Percentiles rank a stretch among this genome's conserved stretches.
Evolutionary conservation across 805 yeast species (phyloP).

Genomic region (Pichia exigua): DNA sequence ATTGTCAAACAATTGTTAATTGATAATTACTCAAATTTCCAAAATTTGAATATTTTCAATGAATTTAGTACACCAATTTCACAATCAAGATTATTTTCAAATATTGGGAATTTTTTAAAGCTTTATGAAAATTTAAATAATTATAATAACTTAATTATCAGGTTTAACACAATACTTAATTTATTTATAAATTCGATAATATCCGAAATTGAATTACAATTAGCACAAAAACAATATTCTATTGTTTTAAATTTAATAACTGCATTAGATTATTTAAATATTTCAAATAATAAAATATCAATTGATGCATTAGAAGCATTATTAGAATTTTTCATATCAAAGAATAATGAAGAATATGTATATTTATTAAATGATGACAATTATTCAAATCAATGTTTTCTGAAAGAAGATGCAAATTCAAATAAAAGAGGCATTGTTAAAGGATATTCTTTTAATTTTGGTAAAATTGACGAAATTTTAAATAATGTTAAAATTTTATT

Average conservation of each 20-base stretch:
- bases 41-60: constrained; percentile 24
- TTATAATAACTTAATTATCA: constrained; percentile 24
- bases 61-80: constrained; percentile 24
- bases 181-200: constrained; percentile 66
- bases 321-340: constrained; percentile 27
- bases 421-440: constrained; percentile 24
- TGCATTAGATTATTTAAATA: constrained; percentile 19
- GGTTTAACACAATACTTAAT: constrained; percentile 50
- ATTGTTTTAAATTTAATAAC: constrained; percentile 26
- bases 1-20: constrained; percentile 25
- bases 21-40: constrained; percentile 29
- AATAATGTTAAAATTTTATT: constrained; percentile 14
- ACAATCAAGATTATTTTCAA: constrained; percentile 27
- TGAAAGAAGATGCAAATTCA: neutral
- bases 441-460: constrained; percentile 21
- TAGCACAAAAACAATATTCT: constrained; percentile 38
- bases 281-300: constrained; percentile 26
- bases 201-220: constrained; percentile 56
- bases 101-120: constrained; percentile 22
- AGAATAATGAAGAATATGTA: constrained; percentile 24
- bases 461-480: constrained; percentile 20
- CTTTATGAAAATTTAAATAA: constrained; percentile 16
- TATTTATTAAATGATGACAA: constrained; percentile 20
- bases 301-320: constrained; percentile 29
- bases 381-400: constrained; percentile 17